These are phyloP conservation scores for Colletotrichum sp. DNA, from an alignment of 2,329 filamentous ascomycete species.

Conservation along the genomic window DNA sequence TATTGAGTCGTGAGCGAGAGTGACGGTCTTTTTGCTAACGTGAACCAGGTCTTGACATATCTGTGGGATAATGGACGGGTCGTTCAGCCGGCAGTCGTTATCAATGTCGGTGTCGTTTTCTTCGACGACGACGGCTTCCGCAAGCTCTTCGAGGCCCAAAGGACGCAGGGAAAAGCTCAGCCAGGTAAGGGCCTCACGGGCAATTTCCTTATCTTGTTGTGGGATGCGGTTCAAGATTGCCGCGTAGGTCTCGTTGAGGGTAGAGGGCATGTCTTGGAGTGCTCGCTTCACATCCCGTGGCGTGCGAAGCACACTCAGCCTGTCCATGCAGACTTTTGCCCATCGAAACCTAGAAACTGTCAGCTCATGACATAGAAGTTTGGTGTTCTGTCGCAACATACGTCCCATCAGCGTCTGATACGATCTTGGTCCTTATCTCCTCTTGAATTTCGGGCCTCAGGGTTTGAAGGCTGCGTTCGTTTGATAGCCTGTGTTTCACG, in stretches of 20 bases:
- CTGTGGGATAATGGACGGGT: constrained; percentile 21
- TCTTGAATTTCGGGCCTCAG: constrained; percentile 24
- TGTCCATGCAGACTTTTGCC: constrained; percentile 32
- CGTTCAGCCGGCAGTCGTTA: constrained; percentile 26
- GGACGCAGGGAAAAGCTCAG: constrained; percentile 30
- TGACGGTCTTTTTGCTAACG: constrained; percentile 13
- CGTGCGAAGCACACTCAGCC: constrained; percentile 24
- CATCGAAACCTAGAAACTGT: constrained; percentile 27
- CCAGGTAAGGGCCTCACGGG: constrained; percentile 28
- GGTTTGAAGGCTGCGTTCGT: constrained; percentile 21
- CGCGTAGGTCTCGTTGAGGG: constrained; percentile 27
- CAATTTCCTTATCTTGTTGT: constrained; percentile 25
- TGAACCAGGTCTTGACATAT: constrained; percentile 26
- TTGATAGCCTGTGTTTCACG: constrained; percentile 21
- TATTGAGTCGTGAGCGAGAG: constrained; percentile 28
- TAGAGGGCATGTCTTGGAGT: constrained; percentile 25
- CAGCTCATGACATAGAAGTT: not conserved
- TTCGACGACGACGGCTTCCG: constrained; percentile 30
- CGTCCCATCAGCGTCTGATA: constrained; percentile 26
- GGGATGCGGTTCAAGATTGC: constrained; percentile 27
- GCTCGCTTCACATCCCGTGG: constrained; percentile 25
- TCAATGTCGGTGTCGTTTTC: constrained; percentile 26
- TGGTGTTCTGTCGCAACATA: constrained; percentile 7
- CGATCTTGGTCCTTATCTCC: constrained; percentile 25
- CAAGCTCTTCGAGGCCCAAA: constrained; percentile 26